Base-by-base conservation (phyloP, 306 rosid genomes). In the Cicer pinnatifidum region DNA sequence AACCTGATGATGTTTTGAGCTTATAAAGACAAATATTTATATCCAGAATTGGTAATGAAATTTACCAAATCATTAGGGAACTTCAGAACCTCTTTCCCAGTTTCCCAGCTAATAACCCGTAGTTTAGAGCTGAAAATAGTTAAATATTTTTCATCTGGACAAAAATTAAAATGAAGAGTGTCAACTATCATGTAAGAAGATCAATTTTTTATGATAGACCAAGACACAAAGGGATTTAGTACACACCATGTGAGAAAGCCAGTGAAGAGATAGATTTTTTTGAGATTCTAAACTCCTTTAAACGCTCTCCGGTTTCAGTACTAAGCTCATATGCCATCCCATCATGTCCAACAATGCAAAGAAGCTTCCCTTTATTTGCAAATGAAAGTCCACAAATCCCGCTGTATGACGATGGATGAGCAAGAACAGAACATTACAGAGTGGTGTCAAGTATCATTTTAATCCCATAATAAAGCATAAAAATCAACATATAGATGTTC, bases 161-260 rank as follows among this genome's bases (percentile, higher is more conserved):
- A 79, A 51, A 43, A 67, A 44, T 72, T 13, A 50, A 66, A 79
- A 78, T 39, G 66, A 39, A 6, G 23, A 62, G 54, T 46, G 81
- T 72, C 82, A 51, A 38, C 19, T 52, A 52, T 46, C 85, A 46
- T 48, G 54, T 6, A 54, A 72, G 28, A 75, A 46, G 44, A 17
- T 35, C 12, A 9, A 72, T 63, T 38, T 38, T n/a, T 35, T 66
- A 79, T 37, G 51, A 75, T 37, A 57, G 45, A 58, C 46, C 40
- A 64, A 79, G 62, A 54, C 16, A 62, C 59, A 65, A 69, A 69
- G 54, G 71, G 47, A 19, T 62, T 46, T 46, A 87, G 37, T 35
- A 59, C 78, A 83, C 64, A 87, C 91, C 87, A 45, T 53, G 67
- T 65, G 91, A 87, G 81, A 85, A 85, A 61, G 84, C 86, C 66